Conservation (phyloP, 768 basidiomycete species). For the Tephrocybe rancida region DNA sequence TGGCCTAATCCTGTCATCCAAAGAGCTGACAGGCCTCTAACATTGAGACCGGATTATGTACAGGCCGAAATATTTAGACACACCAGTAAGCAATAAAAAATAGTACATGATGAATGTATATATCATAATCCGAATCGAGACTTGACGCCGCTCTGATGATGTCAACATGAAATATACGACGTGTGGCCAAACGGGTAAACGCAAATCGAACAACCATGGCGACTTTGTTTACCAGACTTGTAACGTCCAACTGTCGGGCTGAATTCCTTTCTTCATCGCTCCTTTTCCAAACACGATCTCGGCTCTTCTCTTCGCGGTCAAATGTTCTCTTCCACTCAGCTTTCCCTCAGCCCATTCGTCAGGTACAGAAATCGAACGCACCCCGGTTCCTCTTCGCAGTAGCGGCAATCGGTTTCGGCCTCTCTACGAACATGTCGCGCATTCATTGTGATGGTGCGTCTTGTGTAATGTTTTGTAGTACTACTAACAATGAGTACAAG, state of each 20-base stretch:
- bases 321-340: too few relatives aligned
- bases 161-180: too few relatives aligned
- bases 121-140: too few relatives aligned
- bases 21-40: background rate
- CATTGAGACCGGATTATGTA: too few relatives aligned
- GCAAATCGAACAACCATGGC: background rate
- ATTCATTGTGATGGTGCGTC: conserved; percentile 59
- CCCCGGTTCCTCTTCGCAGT: conserved; percentile 29
- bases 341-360: background rate
- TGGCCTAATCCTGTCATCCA: too few relatives aligned
- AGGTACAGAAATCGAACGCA: conserved; percentile 12
- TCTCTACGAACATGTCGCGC: conserved; percentile 35
- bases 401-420: conserved; percentile 46
- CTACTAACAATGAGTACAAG: background rate
- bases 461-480: conserved; percentile 7
- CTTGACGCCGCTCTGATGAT: background rate
- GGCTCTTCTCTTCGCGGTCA: conserved; percentile 5
- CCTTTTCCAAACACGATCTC: conserved; percentile 8
- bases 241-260: conserved; percentile 6
- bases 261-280: conserved; percentile 3
- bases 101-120: too few relatives aligned
- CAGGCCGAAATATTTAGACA: too few relatives aligned
- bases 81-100: too few relatives aligned
- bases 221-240: conserved; percentile 4
- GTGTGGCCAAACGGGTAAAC: too few relatives aligned